Base-by-base conservation (phyloP, 371 early-diverging fungal genomes). In the Chytridium lagenaria region DNA sequence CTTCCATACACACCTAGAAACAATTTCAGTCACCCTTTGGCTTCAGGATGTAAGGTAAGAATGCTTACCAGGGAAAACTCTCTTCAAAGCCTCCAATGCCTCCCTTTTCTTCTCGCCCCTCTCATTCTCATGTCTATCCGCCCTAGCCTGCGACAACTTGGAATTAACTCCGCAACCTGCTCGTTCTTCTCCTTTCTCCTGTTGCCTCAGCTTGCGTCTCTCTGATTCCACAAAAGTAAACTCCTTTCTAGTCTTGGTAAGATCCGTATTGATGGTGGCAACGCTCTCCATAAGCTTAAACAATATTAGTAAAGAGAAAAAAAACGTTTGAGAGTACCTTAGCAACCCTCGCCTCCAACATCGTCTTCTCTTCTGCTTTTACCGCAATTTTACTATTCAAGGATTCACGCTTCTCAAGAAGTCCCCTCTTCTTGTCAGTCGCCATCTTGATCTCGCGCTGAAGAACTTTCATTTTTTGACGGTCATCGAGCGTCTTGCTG, bases 1-100 rank as follows among this genome's bases (percentile, higher is more conserved):
- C 94, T 89, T 1, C 99, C 99, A 78, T 94, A 89, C 1, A 99
- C 98, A 34, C 95, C 92, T 79, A 40, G 15, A 66, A 36, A 10
- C 39, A 39, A 51, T 39, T 49, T 10, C 49, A 15, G 49, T 49
- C 38, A 19, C 71, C 39, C 2, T 31, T 22, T 44, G 44, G 44
- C 19, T 7, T 44, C 19, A 44, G 40, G 7, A 40, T 19, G 52
- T 65, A 70, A 19, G 19, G 28, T n/a, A 22, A 38, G 50, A 65
- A 66, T 10, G 36, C 28, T 23, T 22, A 81, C 85, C 85, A 22
- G 80, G 87, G 76, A 92, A 97, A 23, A 95, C 85, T 1, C 92
- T 89, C 81, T 94, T 93, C 83, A 98, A 85, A 2, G 90, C 87
- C 15, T 88, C 87, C 50, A 99, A 76, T 65, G 88, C 90, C 67